Evolutionary conservation across 768 basidiomycete species (phyloP), one percentile per base, ranked within the genome.

Genomic region (Rhizopogon salebrosus): DNA sequence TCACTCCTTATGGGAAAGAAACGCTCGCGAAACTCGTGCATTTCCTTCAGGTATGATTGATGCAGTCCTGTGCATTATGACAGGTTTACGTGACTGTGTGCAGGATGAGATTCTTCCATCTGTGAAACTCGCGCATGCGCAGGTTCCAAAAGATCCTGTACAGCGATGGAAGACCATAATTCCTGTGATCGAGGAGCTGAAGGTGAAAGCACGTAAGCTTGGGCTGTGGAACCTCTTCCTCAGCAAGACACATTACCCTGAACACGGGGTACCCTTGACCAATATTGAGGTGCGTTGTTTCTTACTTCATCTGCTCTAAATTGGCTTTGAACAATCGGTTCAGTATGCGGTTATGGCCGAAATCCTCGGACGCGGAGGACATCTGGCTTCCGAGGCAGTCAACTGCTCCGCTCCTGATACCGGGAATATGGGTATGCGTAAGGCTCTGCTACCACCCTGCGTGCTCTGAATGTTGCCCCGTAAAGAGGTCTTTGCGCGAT

Each of bases 271-370:
- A 5, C 86, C 87, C n/a, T 75, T 98, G 58, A 86, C 85, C 14
- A 98, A 98, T 69, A 77, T 99, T 41, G 97, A 99, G 79, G 93
- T 93, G 57, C 41, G 77, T 40, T 18, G 36, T 22, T 45, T 22
- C 31, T 41, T 20, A 34, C 9, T 18, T 10, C 10, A 20, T 9
- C 16, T 42, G 41, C 8, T 50, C 48, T 41, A 8, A 41, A 29
- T 22, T 29, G 9, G 27, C 11, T 26, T 18, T 13, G 37, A 14
- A 45, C 23, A 34, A 43, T 29, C 13, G 24, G 41, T 34, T 43
- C 58, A 95, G 92, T 98, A 99, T 67, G 92, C 90, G 36, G 88
- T 98, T 26, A 97, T 98, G 86, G 94, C 94, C n/a, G 95, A 97
- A 70, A 70, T 97, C 40, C 80, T 98, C 59, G 95, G 95, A 4